Percentiles rank a stretch among this genome's conserved stretches.
phyloP scores from a whole-genome alignment of 768 basidiomycete genomes.

The Multifurca ochricompacta region DNA sequence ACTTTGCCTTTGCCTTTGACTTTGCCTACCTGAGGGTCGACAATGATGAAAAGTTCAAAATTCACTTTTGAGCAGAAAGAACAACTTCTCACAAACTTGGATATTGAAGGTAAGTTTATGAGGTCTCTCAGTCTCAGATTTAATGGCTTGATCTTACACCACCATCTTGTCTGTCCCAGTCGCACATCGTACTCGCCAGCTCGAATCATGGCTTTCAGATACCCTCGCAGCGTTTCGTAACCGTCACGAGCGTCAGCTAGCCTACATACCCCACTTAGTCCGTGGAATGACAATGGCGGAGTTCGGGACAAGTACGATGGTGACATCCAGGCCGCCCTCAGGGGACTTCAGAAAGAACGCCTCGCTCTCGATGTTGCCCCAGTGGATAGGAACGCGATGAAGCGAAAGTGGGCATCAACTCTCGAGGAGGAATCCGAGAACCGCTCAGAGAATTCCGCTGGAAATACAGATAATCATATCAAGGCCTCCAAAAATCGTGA shows the following conservation, averaged over 20 bases:
- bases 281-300: conserved; percentile 67
- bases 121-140: neutral
- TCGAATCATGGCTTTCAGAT: conserved; percentile 68
- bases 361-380: conserved; percentile 43
- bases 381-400: conserved; percentile 61
- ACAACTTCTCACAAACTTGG: conserved; percentile 68
- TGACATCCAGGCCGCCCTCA: conserved; percentile 61
- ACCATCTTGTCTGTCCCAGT: conserved; percentile 34
- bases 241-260: conserved; percentile 68
- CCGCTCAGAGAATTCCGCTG: conserved; percentile 27
- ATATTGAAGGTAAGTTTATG: conserved; percentile 58
- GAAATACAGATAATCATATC: conserved; percentile 10
- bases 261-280: conserved; percentile 68
- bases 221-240: conserved; percentile 66
- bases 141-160: too few relatives aligned
- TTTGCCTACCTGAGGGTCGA: too few relatives aligned
- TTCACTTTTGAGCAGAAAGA: conserved; percentile 64
- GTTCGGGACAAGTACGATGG: conserved; percentile 75
- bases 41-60: too few relatives aligned
- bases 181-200: conserved; percentile 63
- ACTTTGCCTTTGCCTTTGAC: neutral
- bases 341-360: conserved; percentile 59
- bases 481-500: conserved; percentile 25
- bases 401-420: conserved; percentile 69
- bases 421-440: conserved; percentile 45